Conservation (phyloP, 495 filamentous ascomycete species). For the Amniculicola lignicola region DNA sequence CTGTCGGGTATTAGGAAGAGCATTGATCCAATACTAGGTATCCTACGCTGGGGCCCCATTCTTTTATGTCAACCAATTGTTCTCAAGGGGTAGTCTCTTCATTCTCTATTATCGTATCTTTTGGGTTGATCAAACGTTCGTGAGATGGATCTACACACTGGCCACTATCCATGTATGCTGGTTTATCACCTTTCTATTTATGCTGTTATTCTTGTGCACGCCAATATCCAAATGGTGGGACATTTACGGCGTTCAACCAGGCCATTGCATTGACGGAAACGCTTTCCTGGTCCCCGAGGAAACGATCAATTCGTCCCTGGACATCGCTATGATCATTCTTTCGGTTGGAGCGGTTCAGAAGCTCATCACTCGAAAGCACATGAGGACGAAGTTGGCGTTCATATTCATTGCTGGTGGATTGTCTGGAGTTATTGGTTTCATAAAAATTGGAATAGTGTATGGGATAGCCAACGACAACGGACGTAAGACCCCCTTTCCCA, state of each 20-base stretch:
- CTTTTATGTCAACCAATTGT: not conserved
- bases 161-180: not conserved
- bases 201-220: not conserved
- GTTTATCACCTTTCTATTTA: not conserved
- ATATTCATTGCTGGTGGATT: too few species aligned
- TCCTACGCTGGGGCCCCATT: not conserved
- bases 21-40: not conserved
- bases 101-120: constrained; percentile 2
- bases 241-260: not conserved
- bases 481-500: too few species aligned
- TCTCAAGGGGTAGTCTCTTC: constrained; percentile 1
- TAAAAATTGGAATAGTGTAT: too few species aligned
- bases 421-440: too few species aligned
- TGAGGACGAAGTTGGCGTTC: too few species aligned
- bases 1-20: too few species aligned
- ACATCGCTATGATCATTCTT: not conserved
- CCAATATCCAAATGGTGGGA: not conserved
- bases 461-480: too few species aligned
- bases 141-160: not conserved
- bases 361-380: too few species aligned
- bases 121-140: not conserved
- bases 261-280: not conserved
- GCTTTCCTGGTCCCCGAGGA: not conserved
- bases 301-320: not conserved
- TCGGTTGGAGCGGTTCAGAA: not conserved